Base-by-base conservation (phyloP, 768 basidiomycete genomes). In the Amyloporia xantha region DNA sequence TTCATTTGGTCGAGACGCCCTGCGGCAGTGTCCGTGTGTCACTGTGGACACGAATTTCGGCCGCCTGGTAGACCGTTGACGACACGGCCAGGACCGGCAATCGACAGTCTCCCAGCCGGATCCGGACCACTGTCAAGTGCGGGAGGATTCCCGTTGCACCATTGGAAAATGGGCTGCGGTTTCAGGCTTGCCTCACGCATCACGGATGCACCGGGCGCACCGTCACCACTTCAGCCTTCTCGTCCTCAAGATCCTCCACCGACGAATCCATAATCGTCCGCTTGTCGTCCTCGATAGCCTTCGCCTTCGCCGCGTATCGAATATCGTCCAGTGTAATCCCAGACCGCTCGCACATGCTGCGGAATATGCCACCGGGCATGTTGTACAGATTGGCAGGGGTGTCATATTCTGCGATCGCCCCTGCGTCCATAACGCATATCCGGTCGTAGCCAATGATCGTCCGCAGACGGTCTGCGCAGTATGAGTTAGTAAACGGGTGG, bases 381-480 rank as follows among this genome's bases (percentile, higher is more conserved):
- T 73, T 56, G 65, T 79, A 91, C 15, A 94, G 65, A 37, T 72
- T 76, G 21, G 72, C 67, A 0, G 92, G 91, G 2, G 86, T 84
- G 62, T 91, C 91, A 59, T 88, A 87, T 75, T 94, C 91, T 73
- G 79, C 82, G 48, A 93, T 85, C 47, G 71, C 68, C 0, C 92
- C 92, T 1, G 82, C 81, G 58, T 90, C 84, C 62, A 95, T 79
- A 15, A 94, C 92, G 57, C 90, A 84, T 27, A 96, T 88, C 35
- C 88, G 76, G 65, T 97, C 91, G 59, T 93, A 94, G 11, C 79
- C 75, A 52, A 93, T 82, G 58, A 95, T 92, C 1, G 93, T 95
- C 39, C 82, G 77, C 44, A 95, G 67, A 21, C 93, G 85, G 65
- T 95, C 89, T 82, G 61, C 17, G 35, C 33, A 39, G 28, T 24